Conservation (phyloP, 345 rosid genomes). For the Excoecaria cochinchinensis region DNA sequence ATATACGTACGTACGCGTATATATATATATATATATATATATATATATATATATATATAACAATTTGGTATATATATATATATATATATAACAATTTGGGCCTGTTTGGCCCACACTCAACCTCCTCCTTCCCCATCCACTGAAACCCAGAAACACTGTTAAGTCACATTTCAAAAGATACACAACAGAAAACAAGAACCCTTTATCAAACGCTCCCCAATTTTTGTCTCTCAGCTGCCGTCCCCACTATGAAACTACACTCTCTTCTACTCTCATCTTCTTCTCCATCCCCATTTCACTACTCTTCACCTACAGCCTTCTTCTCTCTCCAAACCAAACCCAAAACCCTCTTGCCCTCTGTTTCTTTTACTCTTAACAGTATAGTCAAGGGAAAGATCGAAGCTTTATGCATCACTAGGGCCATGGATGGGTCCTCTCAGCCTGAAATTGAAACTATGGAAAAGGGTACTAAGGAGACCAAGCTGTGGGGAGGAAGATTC, state of each 20-base stretch:
- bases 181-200: background rate
- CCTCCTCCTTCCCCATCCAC: too few relatives aligned
- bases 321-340: background rate
- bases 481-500: constrained; percentile 98
- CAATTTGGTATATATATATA: too few relatives aligned
- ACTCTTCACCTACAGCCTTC: background rate
- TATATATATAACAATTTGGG: too few relatives aligned
- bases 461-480: constrained; percentile 49
- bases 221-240: constrained; percentile 3
- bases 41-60: too few relatives aligned
- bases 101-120: too few relatives aligned
- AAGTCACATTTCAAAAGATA: too few relatives aligned
- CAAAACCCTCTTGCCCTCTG: background rate
- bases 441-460: background rate
- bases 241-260: background rate
- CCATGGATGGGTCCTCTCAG: constrained; percentile 12
- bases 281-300: background rate
- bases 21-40: too few relatives aligned
- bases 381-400: background rate
- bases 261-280: background rate
- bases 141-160: too few relatives aligned
- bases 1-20: too few relatives aligned
- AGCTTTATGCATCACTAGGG: constrained; percentile 11
- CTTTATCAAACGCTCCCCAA: background rate
- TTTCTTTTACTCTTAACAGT: background rate